Conservation (phyloP, 495 filamentous ascomycete genomes). For the Aspergillus bridgeri region DNA sequence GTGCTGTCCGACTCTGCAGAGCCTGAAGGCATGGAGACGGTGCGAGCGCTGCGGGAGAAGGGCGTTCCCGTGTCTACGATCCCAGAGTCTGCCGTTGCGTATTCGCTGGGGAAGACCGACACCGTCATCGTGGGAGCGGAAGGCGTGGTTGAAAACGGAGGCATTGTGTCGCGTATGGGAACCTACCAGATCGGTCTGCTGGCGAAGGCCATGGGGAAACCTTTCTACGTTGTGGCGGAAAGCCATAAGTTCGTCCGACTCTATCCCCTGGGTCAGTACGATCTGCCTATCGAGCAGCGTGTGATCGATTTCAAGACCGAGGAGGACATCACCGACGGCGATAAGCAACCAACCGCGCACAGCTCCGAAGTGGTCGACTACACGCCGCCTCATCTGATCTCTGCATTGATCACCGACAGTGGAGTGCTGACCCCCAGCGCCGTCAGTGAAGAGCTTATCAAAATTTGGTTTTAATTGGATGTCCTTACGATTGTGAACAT, state of each 20-base stretch:
- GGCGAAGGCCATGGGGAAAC: constrained; percentile 71
- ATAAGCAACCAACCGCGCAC: constrained; percentile 25
- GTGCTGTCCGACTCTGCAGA: constrained; percentile 49
- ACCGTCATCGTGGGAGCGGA: constrained; percentile 91
- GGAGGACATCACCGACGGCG: constrained; percentile 46
- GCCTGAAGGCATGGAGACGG: constrained; percentile 58
- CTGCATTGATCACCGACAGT: constrained; percentile 72
- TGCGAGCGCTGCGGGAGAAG: constrained; percentile 63
- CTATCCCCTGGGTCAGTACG: constrained; percentile 74
- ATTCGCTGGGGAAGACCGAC: constrained; percentile 75
- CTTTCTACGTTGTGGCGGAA: constrained; percentile 89
- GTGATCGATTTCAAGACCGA: constrained; percentile 66
- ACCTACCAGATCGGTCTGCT: constrained; percentile 87
- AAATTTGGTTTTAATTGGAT: constrained; percentile 63
- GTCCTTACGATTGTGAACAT: neutral
- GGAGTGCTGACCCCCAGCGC: constrained; percentile 73
- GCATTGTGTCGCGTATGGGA: constrained; percentile 84
- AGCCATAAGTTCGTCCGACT: constrained; percentile 91
- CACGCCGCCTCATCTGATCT: constrained; percentile 79
- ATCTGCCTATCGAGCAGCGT: constrained; percentile 70
- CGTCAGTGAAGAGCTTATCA: constrained; percentile 75
- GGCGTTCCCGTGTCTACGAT: constrained; percentile 85
- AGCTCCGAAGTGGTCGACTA: constrained; percentile 70
- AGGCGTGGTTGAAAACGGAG: constrained; percentile 89
- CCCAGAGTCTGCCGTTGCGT: constrained; percentile 74